A percentile compares a stretch with the other conserved stretches of the same genome.
phyloP scores from a whole-genome alignment of 2,329 filamentous ascomycete genomes.

The Trichoderma aggressivum region DNA sequence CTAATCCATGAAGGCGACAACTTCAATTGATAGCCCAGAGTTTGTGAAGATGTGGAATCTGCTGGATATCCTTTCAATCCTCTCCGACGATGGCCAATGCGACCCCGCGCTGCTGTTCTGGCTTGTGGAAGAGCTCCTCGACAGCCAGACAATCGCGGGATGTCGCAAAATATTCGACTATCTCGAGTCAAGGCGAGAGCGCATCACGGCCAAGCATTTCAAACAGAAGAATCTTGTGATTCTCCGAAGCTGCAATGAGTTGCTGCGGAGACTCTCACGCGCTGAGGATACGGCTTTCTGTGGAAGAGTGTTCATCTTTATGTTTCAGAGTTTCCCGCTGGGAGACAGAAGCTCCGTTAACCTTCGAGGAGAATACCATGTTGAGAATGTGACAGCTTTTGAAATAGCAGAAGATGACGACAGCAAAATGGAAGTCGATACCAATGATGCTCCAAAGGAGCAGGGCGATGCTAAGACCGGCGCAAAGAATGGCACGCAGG shows the following conservation, averaged over 20 bases:
- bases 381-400: constrained; percentile 90
- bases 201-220: constrained; percentile 77
- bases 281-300: constrained; percentile 98
- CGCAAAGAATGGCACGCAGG: constrained; percentile 44
- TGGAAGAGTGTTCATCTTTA: constrained; percentile 94
- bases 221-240: constrained; percentile 84
- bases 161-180: constrained; percentile 93
- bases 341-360: constrained; percentile 98
- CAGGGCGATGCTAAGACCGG: constrained; percentile 30
- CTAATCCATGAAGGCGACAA: constrained; percentile 59
- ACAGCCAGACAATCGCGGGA: constrained; percentile 90
- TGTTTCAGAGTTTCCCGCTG: constrained; percentile 96
- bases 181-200: constrained; percentile 86
- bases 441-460: constrained; percentile 38
- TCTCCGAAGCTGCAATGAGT: constrained; percentile 89
- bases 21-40: constrained; percentile 68
- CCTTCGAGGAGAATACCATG: constrained; percentile 89
- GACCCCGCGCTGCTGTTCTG: constrained; percentile 82
- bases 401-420: constrained; percentile 42
- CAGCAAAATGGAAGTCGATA: constrained; percentile 63
- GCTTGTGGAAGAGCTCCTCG: constrained; percentile 90
- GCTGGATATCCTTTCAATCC: constrained; percentile 83
- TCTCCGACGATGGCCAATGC: constrained; percentile 75
- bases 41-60: constrained; percentile 91
- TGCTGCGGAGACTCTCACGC: constrained; percentile 87